A percentile compares a stretch with the other conserved stretches of the same genome.
Evolutionary conservation across 805 yeast species (phyloP).

Genomic region (Ogataea angusta): DNA sequence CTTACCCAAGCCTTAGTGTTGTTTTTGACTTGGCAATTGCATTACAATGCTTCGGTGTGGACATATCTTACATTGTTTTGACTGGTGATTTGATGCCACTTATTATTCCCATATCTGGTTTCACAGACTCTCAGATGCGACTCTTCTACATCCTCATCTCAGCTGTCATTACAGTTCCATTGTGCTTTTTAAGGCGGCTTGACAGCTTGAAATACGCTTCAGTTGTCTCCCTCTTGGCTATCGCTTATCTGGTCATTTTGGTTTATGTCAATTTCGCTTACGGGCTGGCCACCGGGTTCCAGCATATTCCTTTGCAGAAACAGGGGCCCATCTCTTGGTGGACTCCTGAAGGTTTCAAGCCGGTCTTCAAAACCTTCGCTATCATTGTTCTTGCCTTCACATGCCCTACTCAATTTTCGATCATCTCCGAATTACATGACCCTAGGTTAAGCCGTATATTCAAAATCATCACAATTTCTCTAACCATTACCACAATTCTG

Average conservation of each 20-base stretch:
- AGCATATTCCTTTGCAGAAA: conserved; percentile 42
- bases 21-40: conserved; percentile 75
- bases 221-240: conserved; percentile 63
- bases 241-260: conserved; percentile 56
- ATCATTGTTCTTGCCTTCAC: conserved; percentile 78
- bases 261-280: conserved; percentile 48
- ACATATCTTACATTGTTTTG: conserved; percentile 65
- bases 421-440: conserved; percentile 64
- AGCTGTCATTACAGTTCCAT: conserved; percentile 54
- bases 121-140: conserved; percentile 30
- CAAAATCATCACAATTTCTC: conserved; percentile 44
- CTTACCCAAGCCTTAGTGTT: conserved; percentile 67
- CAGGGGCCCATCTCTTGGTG: conserved; percentile 42
- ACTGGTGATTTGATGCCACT: conserved; percentile 77
- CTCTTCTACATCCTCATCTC: conserved; percentile 56
- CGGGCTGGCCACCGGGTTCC: conserved; percentile 25
- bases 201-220: conserved; percentile 72
- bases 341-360: conserved; percentile 40
- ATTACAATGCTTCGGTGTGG: conserved; percentile 77
- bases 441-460: conserved; percentile 47
- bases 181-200: conserved; percentile 56
- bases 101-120: conserved; percentile 38
- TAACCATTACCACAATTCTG: conserved; percentile 50
- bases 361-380: conserved; percentile 61
- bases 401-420: conserved; percentile 78